These are phyloP conservation scores for Firmiana major DNA, from an alignment of 345 rosid species.

Conservation along the genomic window DNA sequence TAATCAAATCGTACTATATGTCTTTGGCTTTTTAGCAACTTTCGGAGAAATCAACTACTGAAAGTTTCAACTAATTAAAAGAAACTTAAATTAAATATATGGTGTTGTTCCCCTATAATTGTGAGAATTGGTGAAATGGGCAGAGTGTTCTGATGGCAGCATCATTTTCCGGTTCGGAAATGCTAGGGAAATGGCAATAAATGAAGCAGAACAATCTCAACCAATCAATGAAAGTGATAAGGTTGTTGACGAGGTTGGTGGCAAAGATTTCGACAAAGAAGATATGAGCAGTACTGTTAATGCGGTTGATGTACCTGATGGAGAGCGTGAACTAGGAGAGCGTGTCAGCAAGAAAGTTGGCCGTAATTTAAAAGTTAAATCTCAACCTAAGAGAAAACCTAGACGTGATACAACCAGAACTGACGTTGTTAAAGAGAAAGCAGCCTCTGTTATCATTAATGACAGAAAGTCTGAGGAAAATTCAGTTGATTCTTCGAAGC, in stretches of 20 bases:
- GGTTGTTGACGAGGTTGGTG: slow-evolving; percentile 19
- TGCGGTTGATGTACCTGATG: slow-evolving; percentile 13
- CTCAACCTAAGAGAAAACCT: slow-evolving; percentile 10
- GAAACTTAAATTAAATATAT: background rate
- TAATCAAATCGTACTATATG: background rate
- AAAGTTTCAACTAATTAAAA: background rate
- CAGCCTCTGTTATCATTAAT: slow-evolving; percentile 1
- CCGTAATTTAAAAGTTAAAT: background rate
- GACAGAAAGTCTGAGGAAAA: slow-evolving; percentile 18
- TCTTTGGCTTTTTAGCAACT: background rate
- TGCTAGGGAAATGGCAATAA: slow-evolving; percentile 29
- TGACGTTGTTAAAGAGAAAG: slow-evolving; percentile 13
- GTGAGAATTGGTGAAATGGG: background rate
- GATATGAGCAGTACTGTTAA: slow-evolving; percentile 1
- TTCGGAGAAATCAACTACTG: background rate
- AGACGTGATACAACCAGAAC: background rate
- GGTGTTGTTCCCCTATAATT: background rate
- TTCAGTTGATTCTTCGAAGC: slow-evolving; percentile 7
- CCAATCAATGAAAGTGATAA: background rate
- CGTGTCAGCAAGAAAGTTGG: background rate
- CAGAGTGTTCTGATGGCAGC: slow-evolving; percentile 64
- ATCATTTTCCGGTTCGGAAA: slow-evolving; percentile 57
- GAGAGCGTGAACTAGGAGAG: slow-evolving; percentile 7
- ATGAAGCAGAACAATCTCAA: slow-evolving; percentile 24
- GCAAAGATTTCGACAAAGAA: slow-evolving; percentile 16